These are phyloP conservation scores for Coemansia sp. DNA, from an alignment of 371 early-diverging fungal species.

Conservation along the genomic window DNA sequence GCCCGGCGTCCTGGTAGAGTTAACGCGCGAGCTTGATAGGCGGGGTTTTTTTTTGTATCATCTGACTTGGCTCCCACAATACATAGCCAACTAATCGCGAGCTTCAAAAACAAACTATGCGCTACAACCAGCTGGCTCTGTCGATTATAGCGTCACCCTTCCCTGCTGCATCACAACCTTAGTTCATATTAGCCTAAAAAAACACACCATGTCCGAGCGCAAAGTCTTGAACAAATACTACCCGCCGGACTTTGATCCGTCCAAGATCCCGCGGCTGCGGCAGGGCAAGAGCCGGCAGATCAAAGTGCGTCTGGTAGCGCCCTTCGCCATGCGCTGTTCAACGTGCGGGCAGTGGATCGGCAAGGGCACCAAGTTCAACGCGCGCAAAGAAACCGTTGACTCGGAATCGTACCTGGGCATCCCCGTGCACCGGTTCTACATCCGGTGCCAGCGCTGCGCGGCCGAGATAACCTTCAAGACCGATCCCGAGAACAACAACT, in stretches of 20 bases:
- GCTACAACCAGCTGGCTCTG: no score
- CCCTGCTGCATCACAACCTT: no score
- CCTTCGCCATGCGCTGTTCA: slow-evolving; percentile 96
- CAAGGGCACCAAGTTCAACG: slow-evolving; percentile 97
- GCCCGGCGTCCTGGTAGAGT: slow-evolving; percentile 1
- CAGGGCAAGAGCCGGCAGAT: slow-evolving; percentile 79
- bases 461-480: slow-evolving; percentile 97
- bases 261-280: slow-evolving; percentile 66
- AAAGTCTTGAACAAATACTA: slow-evolving; percentile 52
- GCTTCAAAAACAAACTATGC: no score
- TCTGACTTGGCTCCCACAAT: no score
- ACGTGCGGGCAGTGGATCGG: slow-evolving; percentile 95
- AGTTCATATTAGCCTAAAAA: no score
- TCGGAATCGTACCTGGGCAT: slow-evolving; percentile 84
- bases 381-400: slow-evolving; percentile 83
- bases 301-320: slow-evolving; percentile 95
- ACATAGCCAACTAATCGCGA: no score
- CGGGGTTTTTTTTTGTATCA: background rate
- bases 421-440: slow-evolving; percentile 93
- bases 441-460: slow-evolving; percentile 93
- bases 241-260: slow-evolving; percentile 54
- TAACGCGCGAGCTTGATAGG: no score
- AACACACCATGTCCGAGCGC: slow-evolving; percentile 44
- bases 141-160: no score
- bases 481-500: slow-evolving; percentile 95